These are phyloP conservation scores for Pythium oligandrum DNA, from an alignment of 352 stramenopile species.

Conservation along the genomic window DNA sequence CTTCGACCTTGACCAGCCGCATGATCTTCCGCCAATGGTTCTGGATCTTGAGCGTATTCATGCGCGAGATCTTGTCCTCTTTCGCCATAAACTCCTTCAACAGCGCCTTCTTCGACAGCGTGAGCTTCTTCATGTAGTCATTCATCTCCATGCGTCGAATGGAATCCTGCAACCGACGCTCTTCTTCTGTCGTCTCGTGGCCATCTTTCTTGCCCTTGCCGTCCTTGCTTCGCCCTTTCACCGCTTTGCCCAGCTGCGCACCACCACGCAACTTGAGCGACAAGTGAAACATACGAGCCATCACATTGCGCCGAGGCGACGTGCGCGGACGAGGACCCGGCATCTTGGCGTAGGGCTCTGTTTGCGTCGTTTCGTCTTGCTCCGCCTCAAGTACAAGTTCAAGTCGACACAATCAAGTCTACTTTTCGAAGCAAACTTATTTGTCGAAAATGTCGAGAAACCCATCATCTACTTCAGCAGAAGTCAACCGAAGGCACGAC, in stretches of 20 bases:
- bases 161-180: conserved; percentile 64
- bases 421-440: not conserved
- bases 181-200: conserved; percentile 54
- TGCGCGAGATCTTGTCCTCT: conserved; percentile 62
- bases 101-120: conserved; percentile 69
- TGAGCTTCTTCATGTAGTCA: conserved; percentile 81
- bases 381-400: not conserved
- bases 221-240: conserved; percentile 78
- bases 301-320: too few species aligned
- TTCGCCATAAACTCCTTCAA: conserved; percentile 76
- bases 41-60: conserved; percentile 92
- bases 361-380: too few species aligned
- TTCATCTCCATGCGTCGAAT: conserved; percentile 84
- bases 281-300: conserved; percentile 6
- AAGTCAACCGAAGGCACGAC: not conserved
- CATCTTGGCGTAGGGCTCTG: too few species aligned
- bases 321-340: too few species aligned
- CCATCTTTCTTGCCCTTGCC: conserved; percentile 61
- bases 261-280: conserved; percentile 51
- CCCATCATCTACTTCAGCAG: not conserved
- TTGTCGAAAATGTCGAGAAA: not conserved
- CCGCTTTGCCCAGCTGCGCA: conserved; percentile 70
- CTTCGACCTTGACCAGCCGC: conserved; percentile 91
- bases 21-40: conserved; percentile 96
- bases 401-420: not conserved